Base-by-base conservation (phyloP, 2,329 filamentous ascomycete genomes). In the Fusarium setosum region DNA sequence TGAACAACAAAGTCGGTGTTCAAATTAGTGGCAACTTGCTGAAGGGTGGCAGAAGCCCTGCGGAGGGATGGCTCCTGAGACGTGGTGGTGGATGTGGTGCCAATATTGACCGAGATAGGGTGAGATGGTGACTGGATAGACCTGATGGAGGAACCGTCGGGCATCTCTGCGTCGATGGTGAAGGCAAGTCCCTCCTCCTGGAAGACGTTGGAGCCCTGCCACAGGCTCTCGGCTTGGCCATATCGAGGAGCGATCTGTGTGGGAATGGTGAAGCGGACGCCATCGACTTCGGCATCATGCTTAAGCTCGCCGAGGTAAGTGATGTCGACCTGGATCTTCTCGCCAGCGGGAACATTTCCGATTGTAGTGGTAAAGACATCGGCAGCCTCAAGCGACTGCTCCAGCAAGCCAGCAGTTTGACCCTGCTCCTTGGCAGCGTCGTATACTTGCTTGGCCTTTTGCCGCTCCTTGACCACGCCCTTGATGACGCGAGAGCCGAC, bases 251-350 rank as follows among this genome's bases (percentile, higher is more conserved):
- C 88, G 55, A 94, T 89, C 45, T 75, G 77, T 1, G 85, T 91
- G 0, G 91, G 91, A 5, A 94, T 85, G 5, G 86, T 92, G 72
- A 90, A 91, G 7, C 90, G 84, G 23, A 91, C 80, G 6, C 89
- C 89, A 70, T 93, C 88, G 4, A 86, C 81, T 62, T 89, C 86
- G 40, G 88, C 84, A 71, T 93, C 90, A 66, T 92, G 88, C 77
- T 92, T 92, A 53, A 93, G 81, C 73, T 93, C 90, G 3, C 88
- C 88, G 5, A 92, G 81, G 62, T 91, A 92, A 0, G 81, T 86
- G 55, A 93, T 86, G 11, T 89, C 82, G 7, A 93, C 84, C 7
- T 82, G 73, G 31, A 92, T 78, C 31, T 80, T 83, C 15, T 84
- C 83, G 0, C 81, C 82, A 0, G 86, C 82, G 0, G 89, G 87